These are phyloP conservation scores for Gastroboletus turbinatus DNA, from an alignment of 1,284 basidiomycete genomes.

Conservation along the genomic window DNA sequence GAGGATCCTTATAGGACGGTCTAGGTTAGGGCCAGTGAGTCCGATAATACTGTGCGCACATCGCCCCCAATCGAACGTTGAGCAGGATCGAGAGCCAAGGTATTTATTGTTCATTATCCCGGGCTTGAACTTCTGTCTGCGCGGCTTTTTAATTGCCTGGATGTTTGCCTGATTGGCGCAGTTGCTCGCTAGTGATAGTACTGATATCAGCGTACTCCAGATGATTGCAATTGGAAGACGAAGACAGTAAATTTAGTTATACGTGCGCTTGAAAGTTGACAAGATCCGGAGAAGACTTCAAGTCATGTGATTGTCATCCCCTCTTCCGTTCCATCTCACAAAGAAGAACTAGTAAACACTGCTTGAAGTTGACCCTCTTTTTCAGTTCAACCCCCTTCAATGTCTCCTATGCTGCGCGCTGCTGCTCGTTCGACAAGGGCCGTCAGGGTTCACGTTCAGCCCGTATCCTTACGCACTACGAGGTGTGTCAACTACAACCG, in stretches of 20 bases:
- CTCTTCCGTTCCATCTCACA: not conserved
- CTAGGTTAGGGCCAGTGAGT: not conserved
- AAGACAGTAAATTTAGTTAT: too few species aligned
- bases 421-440: conserved; percentile 18
- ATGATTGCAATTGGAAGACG: too few species aligned
- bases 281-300: not conserved
- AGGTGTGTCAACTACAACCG: conserved; percentile 15
- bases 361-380: not conserved
- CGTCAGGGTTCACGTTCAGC: conserved; percentile 4
- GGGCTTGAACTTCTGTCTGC: not conserved
- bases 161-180: not conserved
- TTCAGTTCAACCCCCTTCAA: not conserved
- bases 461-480: not conserved
- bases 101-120: not conserved
- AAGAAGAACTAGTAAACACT: not conserved
- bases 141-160: not conserved
- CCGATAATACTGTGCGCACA: not conserved
- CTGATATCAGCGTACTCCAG: too few species aligned
- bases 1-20: not conserved
- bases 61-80: not conserved
- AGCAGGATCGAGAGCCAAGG: not conserved
- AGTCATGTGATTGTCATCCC: conserved; percentile 26
- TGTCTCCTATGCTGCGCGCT: conserved; percentile 23
- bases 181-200: not conserved
- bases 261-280: too few species aligned